Evolutionary conservation across 169 alveolate species (phyloP).

Genomic region (Plasmodium inui): DNA sequence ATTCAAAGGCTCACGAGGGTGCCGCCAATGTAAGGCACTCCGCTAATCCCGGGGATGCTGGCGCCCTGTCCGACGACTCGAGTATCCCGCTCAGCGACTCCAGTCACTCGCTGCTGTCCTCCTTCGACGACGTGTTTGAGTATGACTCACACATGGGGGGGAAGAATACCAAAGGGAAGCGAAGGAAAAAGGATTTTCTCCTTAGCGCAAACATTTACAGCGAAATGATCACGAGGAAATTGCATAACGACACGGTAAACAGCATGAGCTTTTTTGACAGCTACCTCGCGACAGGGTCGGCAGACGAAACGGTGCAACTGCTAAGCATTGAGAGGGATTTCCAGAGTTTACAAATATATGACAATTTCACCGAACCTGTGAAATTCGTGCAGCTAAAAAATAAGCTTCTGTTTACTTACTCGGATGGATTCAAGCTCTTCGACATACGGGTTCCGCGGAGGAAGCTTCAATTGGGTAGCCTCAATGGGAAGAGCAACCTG

Average conservation of each 20-base stretch:
- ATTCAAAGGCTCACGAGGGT: too few relatives aligned
- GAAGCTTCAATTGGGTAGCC: conserved; percentile 30
- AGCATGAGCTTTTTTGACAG: conserved; percentile 74
- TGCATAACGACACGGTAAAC: conserved; percentile 80
- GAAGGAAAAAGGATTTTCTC: background rate
- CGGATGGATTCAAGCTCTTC: conserved; percentile 64
- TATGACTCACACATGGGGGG: background rate
- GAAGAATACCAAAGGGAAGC: background rate
- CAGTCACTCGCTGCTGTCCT: background rate
- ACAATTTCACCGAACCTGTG: conserved; percentile 13
- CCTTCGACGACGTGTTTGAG: conserved; percentile 61
- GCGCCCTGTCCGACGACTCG: background rate
- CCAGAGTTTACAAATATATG: conserved; percentile 56
- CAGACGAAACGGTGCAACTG: conserved; percentile 82
- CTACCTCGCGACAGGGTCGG: conserved; percentile 79
- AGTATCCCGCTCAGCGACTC: background rate
- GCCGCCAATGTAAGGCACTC: background rate
- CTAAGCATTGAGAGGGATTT: conserved; percentile 75
- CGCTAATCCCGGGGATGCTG: background rate
- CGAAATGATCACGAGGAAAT: conserved; percentile 19
- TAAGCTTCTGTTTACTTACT: conserved; percentile 19
- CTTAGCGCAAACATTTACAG: background rate
- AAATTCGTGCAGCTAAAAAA: conserved; percentile 24
- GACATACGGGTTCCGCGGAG: conserved; percentile 73
- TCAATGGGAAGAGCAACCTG: background rate